phyloP scores from a whole-genome alignment of 768 basidiomycete species.

The Cystofilobasidium ferigula region DNA sequence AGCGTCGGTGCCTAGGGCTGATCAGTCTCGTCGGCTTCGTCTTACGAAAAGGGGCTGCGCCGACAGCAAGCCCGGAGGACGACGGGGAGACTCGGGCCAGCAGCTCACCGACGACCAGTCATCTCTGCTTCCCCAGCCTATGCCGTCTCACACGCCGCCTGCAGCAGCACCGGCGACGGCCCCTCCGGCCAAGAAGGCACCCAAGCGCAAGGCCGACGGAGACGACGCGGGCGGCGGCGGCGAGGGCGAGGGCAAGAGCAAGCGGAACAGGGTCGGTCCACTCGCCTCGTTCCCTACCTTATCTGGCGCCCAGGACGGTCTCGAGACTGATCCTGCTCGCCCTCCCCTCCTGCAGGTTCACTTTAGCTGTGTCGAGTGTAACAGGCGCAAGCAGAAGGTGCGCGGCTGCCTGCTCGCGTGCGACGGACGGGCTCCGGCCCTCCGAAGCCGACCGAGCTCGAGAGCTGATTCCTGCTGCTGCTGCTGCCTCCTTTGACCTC shows the following conservation, averaged over 20 bases:
- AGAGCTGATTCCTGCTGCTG: not conserved
- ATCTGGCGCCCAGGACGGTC: not conserved
- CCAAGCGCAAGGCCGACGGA: constrained; percentile 10
- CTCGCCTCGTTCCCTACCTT: no score
- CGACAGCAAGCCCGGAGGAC: no score
- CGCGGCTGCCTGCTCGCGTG: not conserved
- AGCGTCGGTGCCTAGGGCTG: no score
- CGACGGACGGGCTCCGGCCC: not conserved
- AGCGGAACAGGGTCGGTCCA: constrained; percentile 19
- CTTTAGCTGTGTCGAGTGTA: constrained; percentile 22
- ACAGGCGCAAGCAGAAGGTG: constrained; percentile 23
- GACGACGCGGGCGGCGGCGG: not conserved
- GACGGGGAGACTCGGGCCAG: no score
- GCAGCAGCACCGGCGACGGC: not conserved
- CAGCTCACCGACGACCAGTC: no score
- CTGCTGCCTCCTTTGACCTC: not conserved
- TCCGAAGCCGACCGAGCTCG: not conserved
- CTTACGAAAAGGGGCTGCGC: no score
- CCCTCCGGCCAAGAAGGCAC: not conserved
- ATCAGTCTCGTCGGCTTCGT: no score
- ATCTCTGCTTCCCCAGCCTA: no score
- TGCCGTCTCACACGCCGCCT: no score
- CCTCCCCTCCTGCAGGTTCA: constrained; percentile 11
- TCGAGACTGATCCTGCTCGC: not conserved
- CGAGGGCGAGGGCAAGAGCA: not conserved